These are phyloP conservation scores for Chenopodium album DNA, from an alignment of 148 eudicot species.

Conservation along the genomic window DNA sequence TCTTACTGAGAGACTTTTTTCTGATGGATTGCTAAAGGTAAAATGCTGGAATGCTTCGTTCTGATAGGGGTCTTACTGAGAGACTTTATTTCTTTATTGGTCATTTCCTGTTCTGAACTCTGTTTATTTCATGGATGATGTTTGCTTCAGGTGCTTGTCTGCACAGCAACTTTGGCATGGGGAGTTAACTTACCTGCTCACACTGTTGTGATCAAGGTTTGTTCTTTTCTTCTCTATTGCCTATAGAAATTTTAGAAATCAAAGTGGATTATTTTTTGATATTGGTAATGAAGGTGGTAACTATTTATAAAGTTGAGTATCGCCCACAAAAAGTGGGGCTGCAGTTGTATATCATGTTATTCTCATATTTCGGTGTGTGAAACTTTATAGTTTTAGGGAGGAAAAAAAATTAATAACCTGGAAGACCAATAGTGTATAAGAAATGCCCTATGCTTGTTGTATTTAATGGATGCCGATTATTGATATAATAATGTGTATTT, in stretches of 20 bases:
- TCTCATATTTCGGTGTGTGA: neutral
- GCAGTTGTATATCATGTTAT: neutral
- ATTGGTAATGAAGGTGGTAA: neutral
- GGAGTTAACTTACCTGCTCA: slow-evolving; percentile 99
- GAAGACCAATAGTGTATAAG: neutral
- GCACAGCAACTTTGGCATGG: slow-evolving; percentile 99
- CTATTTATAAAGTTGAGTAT: neutral
- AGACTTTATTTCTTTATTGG: slow-evolving; percentile 31
- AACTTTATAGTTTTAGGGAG: neutral
- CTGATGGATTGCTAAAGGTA: slow-evolving; percentile 83
- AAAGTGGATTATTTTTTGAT: neutral
- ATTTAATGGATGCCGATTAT: neutral
- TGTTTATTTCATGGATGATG: slow-evolving; percentile 13
- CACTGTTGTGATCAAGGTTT: slow-evolving; percentile 97
- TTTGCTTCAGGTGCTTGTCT: slow-evolving; percentile 75
- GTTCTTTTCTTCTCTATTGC: slow-evolving; percentile 16
- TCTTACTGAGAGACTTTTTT: slow-evolving; percentile 91
- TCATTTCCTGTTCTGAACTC: slow-evolving; percentile 1
- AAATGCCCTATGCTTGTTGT: neutral
- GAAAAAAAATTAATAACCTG: neutral
- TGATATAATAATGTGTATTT: neutral
- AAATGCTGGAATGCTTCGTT: slow-evolving; percentile 80
- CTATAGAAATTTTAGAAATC: neutral
- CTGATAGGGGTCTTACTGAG: slow-evolving; percentile 94
- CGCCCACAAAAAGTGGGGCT: neutral